phyloP scores from a whole-genome alignment of 2,329 filamentous ascomycete species.

The Cytospora piceicola region DNA sequence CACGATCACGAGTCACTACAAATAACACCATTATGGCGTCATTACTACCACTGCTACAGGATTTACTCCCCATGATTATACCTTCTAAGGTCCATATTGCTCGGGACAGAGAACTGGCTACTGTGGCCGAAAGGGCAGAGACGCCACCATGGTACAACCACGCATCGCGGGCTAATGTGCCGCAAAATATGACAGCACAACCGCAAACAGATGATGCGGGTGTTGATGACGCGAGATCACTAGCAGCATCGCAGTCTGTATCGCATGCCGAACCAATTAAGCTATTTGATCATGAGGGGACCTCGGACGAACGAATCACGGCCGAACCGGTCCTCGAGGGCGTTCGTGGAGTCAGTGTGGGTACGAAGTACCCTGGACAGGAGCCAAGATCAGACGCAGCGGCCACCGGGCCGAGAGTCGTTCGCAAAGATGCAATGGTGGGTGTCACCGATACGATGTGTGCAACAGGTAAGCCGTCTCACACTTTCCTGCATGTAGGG shows the following conservation, averaged over 20 bases:
- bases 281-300: slow-evolving; percentile 26
- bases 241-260: slow-evolving; percentile 35
- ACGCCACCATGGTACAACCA: slow-evolving; percentile 20
- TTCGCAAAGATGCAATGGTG: slow-evolving; percentile 60
- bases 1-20: background rate
- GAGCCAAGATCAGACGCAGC: slow-evolving; percentile 34
- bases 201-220: background rate
- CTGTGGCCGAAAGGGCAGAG: slow-evolving; percentile 20
- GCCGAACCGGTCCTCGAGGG: background rate
- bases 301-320: background rate
- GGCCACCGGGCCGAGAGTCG: slow-evolving; percentile 39
- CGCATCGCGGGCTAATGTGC: slow-evolving; percentile 34
- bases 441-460: slow-evolving; percentile 68
- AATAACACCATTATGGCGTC: slow-evolving; percentile 49
- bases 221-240: slow-evolving; percentile 8
- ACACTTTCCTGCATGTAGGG: background rate
- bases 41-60: slow-evolving; percentile 59
- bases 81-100: slow-evolving; percentile 62
- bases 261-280: slow-evolving; percentile 41
- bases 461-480: slow-evolving; percentile 58
- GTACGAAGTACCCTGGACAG: background rate
- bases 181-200: slow-evolving; percentile 30
- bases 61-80: slow-evolving; percentile 63
- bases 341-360: background rate
- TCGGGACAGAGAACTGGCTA: slow-evolving; percentile 39